Conservation (phyloP, 257 asterid species). For the Galeopsis tetrahit region DNA sequence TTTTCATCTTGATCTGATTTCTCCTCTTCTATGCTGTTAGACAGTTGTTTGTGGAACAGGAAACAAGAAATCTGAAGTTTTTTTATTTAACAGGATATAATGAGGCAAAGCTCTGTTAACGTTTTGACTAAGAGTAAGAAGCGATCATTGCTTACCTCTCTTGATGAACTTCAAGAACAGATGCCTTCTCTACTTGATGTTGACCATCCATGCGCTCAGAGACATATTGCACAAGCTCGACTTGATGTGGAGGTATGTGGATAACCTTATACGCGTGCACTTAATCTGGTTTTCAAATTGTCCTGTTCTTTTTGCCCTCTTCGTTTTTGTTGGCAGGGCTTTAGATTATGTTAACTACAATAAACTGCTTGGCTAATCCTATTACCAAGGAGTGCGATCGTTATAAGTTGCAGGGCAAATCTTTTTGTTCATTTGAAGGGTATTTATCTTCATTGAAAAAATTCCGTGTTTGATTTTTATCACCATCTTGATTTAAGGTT, state of each 20-base stretch:
- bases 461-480: too few relatives aligned
- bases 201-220: constrained; percentile 94
- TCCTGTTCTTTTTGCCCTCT: constrained; percentile 1
- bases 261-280: constrained; percentile 3
- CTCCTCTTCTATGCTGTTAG: constrained; percentile 22
- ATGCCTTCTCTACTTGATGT: constrained; percentile 96
- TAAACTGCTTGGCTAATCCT: constrained; percentile 1
- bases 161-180: constrained; percentile 80
- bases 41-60: constrained; percentile 30
- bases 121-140: constrained; percentile 82
- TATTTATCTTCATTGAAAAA: too few relatives aligned
- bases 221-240: constrained; percentile 88
- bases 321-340: neutral
- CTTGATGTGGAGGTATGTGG: constrained; percentile 72
- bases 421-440: too few relatives aligned
- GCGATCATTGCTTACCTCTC: constrained; percentile 66
- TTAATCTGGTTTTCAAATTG: constrained; percentile 7
- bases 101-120: constrained; percentile 74
- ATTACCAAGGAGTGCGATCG: constrained; percentile 12
- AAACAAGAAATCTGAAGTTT: constrained; percentile 22
- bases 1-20: constrained; percentile 36
- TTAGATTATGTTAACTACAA: neutral
- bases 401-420: constrained; percentile 10
- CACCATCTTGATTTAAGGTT: too few relatives aligned
- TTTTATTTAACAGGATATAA: constrained; percentile 65